Base-by-base conservation (phyloP, 129 eudicot genomes). In the Lactuca saligna region DNA sequence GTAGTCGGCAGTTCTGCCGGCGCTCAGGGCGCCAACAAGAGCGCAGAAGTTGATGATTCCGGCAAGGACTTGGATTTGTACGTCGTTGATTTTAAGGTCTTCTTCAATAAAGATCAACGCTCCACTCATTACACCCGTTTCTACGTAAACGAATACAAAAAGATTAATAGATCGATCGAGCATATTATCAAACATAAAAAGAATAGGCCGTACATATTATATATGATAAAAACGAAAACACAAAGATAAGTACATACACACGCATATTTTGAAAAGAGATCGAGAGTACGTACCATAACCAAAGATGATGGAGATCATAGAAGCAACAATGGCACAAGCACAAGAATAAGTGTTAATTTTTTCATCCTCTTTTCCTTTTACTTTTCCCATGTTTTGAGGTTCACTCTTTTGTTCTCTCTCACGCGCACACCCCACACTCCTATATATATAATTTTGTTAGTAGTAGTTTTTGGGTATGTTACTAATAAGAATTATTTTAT, bases 111-210 rank as follows among this genome's bases (percentile, higher is more conserved):
- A 88, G 11, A 91, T 83, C 86, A 81, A 62, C 15, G 95, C 97
- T 72, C 96, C 96, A 17, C 97, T 91, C 82, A 88, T 88, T 54
- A 91, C 97, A 46, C 96, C 97, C 12, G 93, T 88, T 56, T 91
- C 97, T 91, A 72, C 14, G 25, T 32, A 35, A 72, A 46, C 73
- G 53, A 17, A 74, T 10, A 15, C 12, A 60, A 53, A 50, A 35
- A 65, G 13, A 64, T 68, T 25, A 61, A 50, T 20, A 7, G 14
- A 25, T 25, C 29, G 14, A 25, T 25, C 29, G 29, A 25, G 29
- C 12, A 42, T 2, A 44, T 17, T 11, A 46, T 46, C 5, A 46
- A 46, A 3, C 5, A 10, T 10, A 3, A 10, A 46, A 46, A 46
- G 51, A 46, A 46, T 10, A 10, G 12, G 12, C 8, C 51, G 51